Base-by-base conservation (phyloP, 176 grass and related monocot species). In the Eleusine indica region DNA sequence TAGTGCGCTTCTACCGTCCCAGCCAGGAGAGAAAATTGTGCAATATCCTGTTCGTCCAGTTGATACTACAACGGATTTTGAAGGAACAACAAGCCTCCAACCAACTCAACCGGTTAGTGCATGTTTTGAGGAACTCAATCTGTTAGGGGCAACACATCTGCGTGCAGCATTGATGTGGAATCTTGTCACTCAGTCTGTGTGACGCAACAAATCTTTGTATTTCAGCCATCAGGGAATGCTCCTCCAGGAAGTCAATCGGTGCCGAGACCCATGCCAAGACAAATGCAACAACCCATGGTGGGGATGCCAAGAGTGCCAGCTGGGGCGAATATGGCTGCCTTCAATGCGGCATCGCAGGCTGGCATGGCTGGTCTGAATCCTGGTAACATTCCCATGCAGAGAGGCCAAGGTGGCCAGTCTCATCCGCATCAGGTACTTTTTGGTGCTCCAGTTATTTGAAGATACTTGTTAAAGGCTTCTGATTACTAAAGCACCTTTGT, bases 1-100 rank as follows among this genome's bases (percentile, higher is more conserved):
- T 88, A 98, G 96, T 78, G 96, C 93, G 35, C 87, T 98, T 69
- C 68, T 94, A 84, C 80, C 89, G 72, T 87, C 93, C 74, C 96
- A 96, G 71, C 91, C 91, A 78, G 93, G 87, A 58, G 96, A 98
- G 29, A 98, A 94, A 90, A 77, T 82, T 82, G 91, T 98, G 38
- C 21, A 47, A 51, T 98, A 98, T 70, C 93, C 93, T 88, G 74
- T 89, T 81, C 96, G 96, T 86, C 96, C 96, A 13, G 96, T 98
- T 72, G 96, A 98, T 77, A 93, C 91, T 29, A 86, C 89, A 85
- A 93, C 91, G 32, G 96, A 98, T 85, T 98, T 98, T 80, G 96
- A 98, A 91, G 96, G 96, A 85, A 98, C 96, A 37, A 86, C 91
- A 64, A 91, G 87, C 67, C 89, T 98, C 86, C 93, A 98, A 88